These are phyloP conservation scores for Boletus sp. DNA, from an alignment of 768 basidiomycete genomes.

Conservation along the genomic window DNA sequence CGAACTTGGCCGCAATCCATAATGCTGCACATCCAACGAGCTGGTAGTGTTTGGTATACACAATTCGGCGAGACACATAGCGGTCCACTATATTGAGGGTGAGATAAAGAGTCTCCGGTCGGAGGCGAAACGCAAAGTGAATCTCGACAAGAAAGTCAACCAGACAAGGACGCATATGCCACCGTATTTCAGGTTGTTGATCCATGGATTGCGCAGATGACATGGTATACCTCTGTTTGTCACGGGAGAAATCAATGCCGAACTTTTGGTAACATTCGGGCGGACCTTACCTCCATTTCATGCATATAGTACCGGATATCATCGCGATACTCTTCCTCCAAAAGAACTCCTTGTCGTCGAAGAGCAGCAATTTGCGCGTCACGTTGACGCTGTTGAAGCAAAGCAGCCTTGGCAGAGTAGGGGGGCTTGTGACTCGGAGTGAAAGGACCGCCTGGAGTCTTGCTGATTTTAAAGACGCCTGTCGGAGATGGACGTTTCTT, in stretches of 20 bases:
- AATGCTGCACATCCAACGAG: conserved; percentile 97
- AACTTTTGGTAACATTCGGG: background rate
- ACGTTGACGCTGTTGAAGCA: conserved; percentile 64
- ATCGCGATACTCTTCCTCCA: conserved; percentile 94
- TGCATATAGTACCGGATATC: conserved; percentile 95
- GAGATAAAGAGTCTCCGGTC: conserved; percentile 98
- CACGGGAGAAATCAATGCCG: conserved; percentile 7
- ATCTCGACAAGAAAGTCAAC: conserved; percentile 99
- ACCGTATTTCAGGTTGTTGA: conserved; percentile 96
- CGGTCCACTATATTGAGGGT: conserved; percentile 99
- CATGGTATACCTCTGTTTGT: conserved; percentile 71
- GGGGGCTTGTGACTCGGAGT: conserved; percentile 60
- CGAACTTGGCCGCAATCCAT: conserved; percentile 99
- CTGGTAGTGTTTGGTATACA: conserved; percentile 99
- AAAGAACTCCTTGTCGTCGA: conserved; percentile 69
- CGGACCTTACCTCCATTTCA: conserved; percentile 89
- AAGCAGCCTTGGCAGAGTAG: conserved; percentile 59
- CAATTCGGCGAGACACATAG: conserved; percentile 97
- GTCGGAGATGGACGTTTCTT: conserved; percentile 85
- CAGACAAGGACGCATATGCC: conserved; percentile 99
- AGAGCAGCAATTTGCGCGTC: conserved; percentile 67
- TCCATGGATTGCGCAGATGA: conserved; percentile 96
- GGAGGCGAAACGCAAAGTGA: conserved; percentile 95
- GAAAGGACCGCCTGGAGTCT: conserved; percentile 47
- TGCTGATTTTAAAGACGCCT: conserved; percentile 70